Conservation (phyloP, 129 eudicot genomes). For the Pittosporum tobira region DNA sequence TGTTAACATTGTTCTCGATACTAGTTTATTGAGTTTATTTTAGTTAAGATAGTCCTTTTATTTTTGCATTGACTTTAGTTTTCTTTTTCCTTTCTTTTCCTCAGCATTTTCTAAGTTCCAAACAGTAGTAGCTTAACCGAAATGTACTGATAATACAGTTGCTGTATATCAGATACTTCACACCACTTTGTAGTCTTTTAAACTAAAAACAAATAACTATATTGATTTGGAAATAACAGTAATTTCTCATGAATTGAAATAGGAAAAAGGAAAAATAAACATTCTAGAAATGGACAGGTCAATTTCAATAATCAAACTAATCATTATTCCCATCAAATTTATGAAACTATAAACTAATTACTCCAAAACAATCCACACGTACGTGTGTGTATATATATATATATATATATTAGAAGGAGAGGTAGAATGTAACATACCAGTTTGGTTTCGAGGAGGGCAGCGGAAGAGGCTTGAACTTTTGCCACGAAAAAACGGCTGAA, state of each 20-base stretch:
- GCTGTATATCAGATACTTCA: too few relatives aligned
- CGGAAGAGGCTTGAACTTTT: constrained; percentile 28
- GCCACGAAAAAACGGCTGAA: constrained; percentile 17
- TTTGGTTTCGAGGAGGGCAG: constrained; percentile 28
- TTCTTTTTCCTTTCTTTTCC: too few relatives aligned
- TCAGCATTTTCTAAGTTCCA: too few relatives aligned
- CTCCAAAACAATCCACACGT: neutral
- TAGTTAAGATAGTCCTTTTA: too few relatives aligned
- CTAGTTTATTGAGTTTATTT: too few relatives aligned
- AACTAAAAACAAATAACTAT: too few relatives aligned
- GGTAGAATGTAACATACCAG: constrained; percentile 23
- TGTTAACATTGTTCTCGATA: too few relatives aligned
- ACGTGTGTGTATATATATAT: too few relatives aligned
- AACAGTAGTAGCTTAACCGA: too few relatives aligned
- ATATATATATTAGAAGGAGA: neutral
- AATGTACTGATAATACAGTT: too few relatives aligned
- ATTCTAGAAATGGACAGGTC: neutral
- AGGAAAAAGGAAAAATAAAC: neutral
- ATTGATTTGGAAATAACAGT: neutral
- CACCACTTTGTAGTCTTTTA: neutral
- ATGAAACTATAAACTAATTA: neutral
- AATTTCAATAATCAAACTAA: neutral
- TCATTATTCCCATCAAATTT: neutral
- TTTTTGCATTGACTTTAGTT: too few relatives aligned
- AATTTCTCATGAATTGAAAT: neutral